phyloP scores from a whole-genome alignment of 345 rosid genomes.

The Noccaea bulbosa region DNA sequence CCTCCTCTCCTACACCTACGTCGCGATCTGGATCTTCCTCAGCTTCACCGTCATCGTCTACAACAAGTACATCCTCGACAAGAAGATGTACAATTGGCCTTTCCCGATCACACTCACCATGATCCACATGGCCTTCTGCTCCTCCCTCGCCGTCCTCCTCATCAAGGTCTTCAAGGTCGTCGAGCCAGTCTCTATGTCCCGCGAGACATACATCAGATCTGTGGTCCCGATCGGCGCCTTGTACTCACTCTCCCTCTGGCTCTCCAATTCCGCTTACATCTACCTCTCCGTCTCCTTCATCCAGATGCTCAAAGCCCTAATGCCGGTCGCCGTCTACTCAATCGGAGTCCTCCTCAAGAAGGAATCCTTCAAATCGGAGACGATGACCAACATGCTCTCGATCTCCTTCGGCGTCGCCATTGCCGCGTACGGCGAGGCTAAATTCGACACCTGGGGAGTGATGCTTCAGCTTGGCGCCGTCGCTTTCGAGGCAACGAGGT shows the following conservation, averaged over 20 bases:
- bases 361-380: slow-evolving; percentile 67
- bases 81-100: slow-evolving; percentile 98
- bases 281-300: slow-evolving; percentile 95
- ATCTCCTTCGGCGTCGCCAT: slow-evolving; percentile 90
- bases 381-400: slow-evolving; percentile 90
- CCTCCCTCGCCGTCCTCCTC: slow-evolving; percentile 80
- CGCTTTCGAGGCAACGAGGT: slow-evolving; percentile 86
- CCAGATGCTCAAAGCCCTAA: slow-evolving; percentile 95
- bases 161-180: slow-evolving; percentile 90
- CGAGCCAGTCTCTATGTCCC: slow-evolving; percentile 86
- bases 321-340: slow-evolving; percentile 98
- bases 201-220: slow-evolving; percentile 77
- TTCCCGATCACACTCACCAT: slow-evolving; percentile 95
- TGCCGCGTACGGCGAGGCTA: slow-evolving; percentile 95
- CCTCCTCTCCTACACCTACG: slow-evolving; percentile 91
- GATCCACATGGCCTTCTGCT: slow-evolving; percentile 98
- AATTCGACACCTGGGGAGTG: slow-evolving; percentile 91
- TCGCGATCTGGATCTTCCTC: slow-evolving; percentile 95
- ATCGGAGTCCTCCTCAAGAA: slow-evolving; percentile 76
- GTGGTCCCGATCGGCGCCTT: slow-evolving; percentile 94
- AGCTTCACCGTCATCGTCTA: slow-evolving; percentile 97
- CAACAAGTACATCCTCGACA: slow-evolving; percentile 98
- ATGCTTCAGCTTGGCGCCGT: slow-evolving; percentile 88
- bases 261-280: slow-evolving; percentile 96
- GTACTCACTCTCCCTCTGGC: slow-evolving; percentile 90